Conservation (phyloP, 805 yeast species). For the Kluyveromyces siamensis region DNA sequence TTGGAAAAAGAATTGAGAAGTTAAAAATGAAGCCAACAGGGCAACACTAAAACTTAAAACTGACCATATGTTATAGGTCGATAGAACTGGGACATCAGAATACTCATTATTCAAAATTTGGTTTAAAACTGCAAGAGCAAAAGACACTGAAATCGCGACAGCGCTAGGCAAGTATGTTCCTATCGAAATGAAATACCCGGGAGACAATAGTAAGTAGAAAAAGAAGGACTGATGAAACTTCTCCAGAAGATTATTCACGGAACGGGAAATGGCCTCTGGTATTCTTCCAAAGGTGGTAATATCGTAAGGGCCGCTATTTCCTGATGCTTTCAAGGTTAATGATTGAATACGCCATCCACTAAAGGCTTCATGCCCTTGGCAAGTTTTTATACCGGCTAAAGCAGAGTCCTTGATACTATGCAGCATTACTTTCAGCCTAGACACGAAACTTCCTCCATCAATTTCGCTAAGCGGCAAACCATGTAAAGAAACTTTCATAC, state of each 20-base stretch:
- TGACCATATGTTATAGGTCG: constrained; percentile 14
- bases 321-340: constrained; percentile 64
- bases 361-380: constrained; percentile 80
- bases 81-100: constrained; percentile 8
- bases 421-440: constrained; percentile 49
- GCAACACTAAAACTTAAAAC: constrained; percentile 23
- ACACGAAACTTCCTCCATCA: constrained; percentile 35
- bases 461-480: constrained; percentile 40
- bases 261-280: constrained; percentile 76
- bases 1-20: constrained; percentile 13
- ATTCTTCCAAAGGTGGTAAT: constrained; percentile 88
- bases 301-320: constrained; percentile 52
- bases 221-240: constrained; percentile 96
- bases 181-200: constrained; percentile 77
- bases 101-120: constrained; percentile 35
- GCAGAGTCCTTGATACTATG: constrained; percentile 64
- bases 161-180: constrained; percentile 91
- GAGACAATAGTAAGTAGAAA: constrained; percentile 76
- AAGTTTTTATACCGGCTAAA: constrained; percentile 54
- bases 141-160: constrained; percentile 57
- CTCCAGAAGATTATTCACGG: constrained; percentile 85
- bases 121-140: constrained; percentile 59
- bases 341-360: constrained; percentile 96
- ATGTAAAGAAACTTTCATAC: constrained; percentile 60
- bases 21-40: constrained; percentile 21